A percentile compares a stretch with the other conserved stretches of the same genome.
phyloP scores from a whole-genome alignment of 495 filamentous ascomycete species.

The Trichoderma gamsii region DNA sequence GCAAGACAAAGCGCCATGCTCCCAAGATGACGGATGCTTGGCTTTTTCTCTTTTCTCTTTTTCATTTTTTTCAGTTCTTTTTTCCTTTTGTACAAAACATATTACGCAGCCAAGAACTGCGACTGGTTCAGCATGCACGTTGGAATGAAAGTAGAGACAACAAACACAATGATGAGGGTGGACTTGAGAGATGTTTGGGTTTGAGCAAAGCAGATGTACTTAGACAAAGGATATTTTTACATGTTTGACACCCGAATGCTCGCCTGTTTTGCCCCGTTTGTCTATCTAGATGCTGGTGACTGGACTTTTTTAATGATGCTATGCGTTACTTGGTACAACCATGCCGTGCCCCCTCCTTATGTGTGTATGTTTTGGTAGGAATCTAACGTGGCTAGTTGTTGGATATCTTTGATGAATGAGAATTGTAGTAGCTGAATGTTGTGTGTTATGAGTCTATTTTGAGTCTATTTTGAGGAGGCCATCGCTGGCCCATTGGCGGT shows the following conservation, averaged over 20 bases:
- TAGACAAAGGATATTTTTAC: conserved; percentile 20
- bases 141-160: conserved; percentile 12
- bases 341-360: not conserved
- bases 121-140: not conserved
- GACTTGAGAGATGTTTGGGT: conserved; percentile 6
- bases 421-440: not conserved
- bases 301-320: conserved; percentile 4
- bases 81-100: conserved; percentile 13
- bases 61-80: not conserved
- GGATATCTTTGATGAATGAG: not conserved
- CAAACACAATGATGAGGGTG: not conserved
- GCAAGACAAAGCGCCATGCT: not conserved
- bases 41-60: not conserved
- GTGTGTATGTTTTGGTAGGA: not conserved
- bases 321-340: not conserved
- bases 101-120: conserved; percentile 8
- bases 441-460: not conserved
- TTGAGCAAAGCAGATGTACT: conserved; percentile 26
- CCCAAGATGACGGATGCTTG: not conserved
- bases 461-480: conserved; percentile 19
- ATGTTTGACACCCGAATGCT: not conserved
- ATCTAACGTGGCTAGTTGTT: not conserved
- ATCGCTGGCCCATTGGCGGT: conserved; percentile 28
- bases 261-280: not conserved
- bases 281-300: conserved; percentile 9